Base-by-base conservation (phyloP, 2,329 filamentous ascomycete genomes). In the Colletotrichum salicis region DNA sequence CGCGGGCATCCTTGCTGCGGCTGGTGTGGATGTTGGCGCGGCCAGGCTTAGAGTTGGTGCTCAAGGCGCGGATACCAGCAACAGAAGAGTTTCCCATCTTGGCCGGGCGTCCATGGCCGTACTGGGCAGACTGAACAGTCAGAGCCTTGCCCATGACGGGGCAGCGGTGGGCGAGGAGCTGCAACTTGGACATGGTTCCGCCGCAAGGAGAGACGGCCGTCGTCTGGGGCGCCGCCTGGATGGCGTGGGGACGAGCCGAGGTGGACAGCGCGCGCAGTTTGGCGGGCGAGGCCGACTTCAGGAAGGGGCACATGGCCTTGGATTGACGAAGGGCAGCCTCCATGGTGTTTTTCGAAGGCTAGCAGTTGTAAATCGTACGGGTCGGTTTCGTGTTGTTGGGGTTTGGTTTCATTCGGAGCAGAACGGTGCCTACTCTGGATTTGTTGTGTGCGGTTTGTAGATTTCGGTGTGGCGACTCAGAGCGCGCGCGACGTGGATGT, bases 141-240 rank as follows among this genome's bases (percentile, higher is more conserved):
- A 99, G 90, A 54, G 96, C 96, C 88, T 98, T 97, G 83, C 95
- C 96, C 96, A 99, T 99, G 83, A 99, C 93, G 71, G 96, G 96
- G 89, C 96, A 99, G 82, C 96, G 94, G 80, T 95, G 92, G 78
- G 94, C 96, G 79, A 97, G 91, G 76, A 96, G 91, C 87, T 98
- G 96, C 78, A 99, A 89, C 85, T 97, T 98, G 79, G 95, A 97
- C 91, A 98, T 97, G 84, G 94, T 94, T 79, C 95, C 94, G 76
- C 95, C 96, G 78, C 95, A 93, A 69, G 92, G 92, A 65, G 93
- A 93, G 74, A 88, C 78, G 45, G 77, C 75, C 64, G 79, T 87
- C 64, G 78, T 87, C 81, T 90, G 89, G 76, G 89, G 80, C 24
- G 70, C 65, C 19, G 70, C 65, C 69, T 71, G 64, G 22, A 72